phyloP scores from a whole-genome alignment of 108 stramenopile genomes.

The Cylindrotheca closterium region DNA sequence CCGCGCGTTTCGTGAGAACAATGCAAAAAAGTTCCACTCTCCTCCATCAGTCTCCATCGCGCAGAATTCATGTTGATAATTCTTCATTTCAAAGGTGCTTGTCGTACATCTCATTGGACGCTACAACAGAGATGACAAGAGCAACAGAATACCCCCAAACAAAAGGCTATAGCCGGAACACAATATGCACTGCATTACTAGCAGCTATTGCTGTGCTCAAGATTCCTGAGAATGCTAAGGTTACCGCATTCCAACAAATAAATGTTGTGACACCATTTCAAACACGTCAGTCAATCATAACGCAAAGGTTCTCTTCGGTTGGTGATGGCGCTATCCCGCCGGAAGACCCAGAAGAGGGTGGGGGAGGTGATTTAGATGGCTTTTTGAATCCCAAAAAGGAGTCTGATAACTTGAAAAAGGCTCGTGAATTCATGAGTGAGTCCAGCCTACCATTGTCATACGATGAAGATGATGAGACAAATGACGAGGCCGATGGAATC shows the following conservation, averaged over 20 bases:
- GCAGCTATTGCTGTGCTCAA: too few relatives aligned
- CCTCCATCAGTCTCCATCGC: too few relatives aligned
- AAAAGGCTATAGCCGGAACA: too few relatives aligned
- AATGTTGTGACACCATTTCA: neutral
- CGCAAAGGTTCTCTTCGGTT: conserved; percentile 27
- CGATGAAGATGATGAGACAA: conserved; percentile 9
- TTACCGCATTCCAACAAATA: neutral
- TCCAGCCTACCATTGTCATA: conserved; percentile 50
- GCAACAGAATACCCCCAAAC: neutral
- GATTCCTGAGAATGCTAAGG: too few relatives aligned
- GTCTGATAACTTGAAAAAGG: conserved; percentile 47
- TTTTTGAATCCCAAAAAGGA: conserved; percentile 42
- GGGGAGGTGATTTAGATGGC: conserved; percentile 17
- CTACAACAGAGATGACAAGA: neutral
- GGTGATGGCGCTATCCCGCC: conserved; percentile 26
- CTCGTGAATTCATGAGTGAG: conserved; percentile 57
- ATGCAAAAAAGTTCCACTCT: too few relatives aligned
- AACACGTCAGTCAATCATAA: neutral
- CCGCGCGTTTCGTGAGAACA: too few relatives aligned
- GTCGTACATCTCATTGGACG: too few relatives aligned
- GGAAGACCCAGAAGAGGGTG: conserved; percentile 6
- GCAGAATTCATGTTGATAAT: too few relatives aligned
- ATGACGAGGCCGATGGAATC: conserved; percentile 10
- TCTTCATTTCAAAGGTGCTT: too few relatives aligned
- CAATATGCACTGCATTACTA: too few relatives aligned